A percentile compares a stretch with the other conserved stretches of the same genome.
phyloP scores from a whole-genome alignment of 805 yeast species.

The Wickerhamiella siamensis region DNA sequence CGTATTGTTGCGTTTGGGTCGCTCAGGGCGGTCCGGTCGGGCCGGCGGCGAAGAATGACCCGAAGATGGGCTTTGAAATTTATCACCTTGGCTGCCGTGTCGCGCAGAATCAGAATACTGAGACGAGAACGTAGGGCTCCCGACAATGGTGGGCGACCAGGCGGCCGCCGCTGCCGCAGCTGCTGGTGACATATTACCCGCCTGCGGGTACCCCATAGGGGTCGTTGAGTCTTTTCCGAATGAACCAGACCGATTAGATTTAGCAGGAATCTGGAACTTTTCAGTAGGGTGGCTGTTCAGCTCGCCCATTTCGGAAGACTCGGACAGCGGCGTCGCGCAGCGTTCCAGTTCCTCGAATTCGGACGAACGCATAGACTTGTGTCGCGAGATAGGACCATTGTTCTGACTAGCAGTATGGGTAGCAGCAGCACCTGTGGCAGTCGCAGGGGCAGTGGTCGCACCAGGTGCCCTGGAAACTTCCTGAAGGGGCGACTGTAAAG shows the following conservation, averaged over 20 bases:
- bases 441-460: not conserved
- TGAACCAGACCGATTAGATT: too few relatives aligned
- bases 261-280: not conserved
- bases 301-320: not conserved
- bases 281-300: not conserved
- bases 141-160: not conserved
- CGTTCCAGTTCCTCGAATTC: conserved; percentile 2
- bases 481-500: not conserved
- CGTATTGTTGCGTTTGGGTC: conserved; percentile 3
- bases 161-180: conserved; percentile 10
- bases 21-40: conserved; percentile 1
- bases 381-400: not conserved
- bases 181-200: conserved; percentile 3
- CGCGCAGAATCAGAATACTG: not conserved
- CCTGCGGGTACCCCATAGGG: not conserved
- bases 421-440: too few relatives aligned
- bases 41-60: not conserved
- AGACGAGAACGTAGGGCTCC: not conserved
- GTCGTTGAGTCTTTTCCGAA: too few relatives aligned
- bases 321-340: not conserved
- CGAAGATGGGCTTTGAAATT: not conserved
- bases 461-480: too few relatives aligned
- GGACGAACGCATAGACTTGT: not conserved
- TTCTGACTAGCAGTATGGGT: too few relatives aligned
- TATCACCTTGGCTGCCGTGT: not conserved